A percentile compares a stretch with the other conserved stretches of the same genome.
Conservation (phyloP, 768 basidiomycete species). For the Clathrus columnatus region DNA sequence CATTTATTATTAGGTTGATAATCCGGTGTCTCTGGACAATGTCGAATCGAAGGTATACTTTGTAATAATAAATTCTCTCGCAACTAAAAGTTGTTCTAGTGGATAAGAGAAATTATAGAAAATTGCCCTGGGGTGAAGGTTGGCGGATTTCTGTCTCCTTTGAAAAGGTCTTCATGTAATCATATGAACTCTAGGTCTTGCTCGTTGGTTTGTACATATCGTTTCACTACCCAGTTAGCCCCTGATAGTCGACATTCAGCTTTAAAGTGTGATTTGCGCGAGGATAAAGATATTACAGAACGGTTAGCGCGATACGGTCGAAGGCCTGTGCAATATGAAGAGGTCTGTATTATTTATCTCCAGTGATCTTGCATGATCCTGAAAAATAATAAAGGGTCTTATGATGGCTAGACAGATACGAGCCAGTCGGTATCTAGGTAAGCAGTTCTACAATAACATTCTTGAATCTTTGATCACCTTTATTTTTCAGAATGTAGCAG, state of each 20-base stretch:
- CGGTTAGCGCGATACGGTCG: conserved; percentile 60
- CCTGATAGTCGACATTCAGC: conserved; percentile 36
- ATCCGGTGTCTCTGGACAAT: conserved; percentile 91
- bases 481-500: conserved; percentile 78
- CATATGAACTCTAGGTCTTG: conserved; percentile 46
- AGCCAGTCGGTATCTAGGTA: conserved; percentile 87
- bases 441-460: conserved; percentile 18
- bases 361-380: not conserved
- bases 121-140: conserved; percentile 95
- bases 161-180: conserved; percentile 7
- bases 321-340: conserved; percentile 83
- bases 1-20: conserved; percentile 60
- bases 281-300: conserved; percentile 66
- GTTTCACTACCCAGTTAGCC: conserved; percentile 9
- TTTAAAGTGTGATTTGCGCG: conserved; percentile 91
- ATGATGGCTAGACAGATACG: conserved; percentile 84
- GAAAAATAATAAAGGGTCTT: conserved; percentile 38
- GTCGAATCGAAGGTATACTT: conserved; percentile 78
- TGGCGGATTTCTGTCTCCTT: conserved; percentile 17
- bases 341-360: conserved; percentile 22
- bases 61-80: not conserved
- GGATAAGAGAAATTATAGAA: conserved; percentile 88
- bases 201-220: conserved; percentile 63
- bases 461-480: not conserved
- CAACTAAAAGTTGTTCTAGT: conserved; percentile 37